These are phyloP conservation scores for Penicillium rolfsii DNA, from an alignment of 2,329 filamentous ascomycete species.

Conservation along the genomic window DNA sequence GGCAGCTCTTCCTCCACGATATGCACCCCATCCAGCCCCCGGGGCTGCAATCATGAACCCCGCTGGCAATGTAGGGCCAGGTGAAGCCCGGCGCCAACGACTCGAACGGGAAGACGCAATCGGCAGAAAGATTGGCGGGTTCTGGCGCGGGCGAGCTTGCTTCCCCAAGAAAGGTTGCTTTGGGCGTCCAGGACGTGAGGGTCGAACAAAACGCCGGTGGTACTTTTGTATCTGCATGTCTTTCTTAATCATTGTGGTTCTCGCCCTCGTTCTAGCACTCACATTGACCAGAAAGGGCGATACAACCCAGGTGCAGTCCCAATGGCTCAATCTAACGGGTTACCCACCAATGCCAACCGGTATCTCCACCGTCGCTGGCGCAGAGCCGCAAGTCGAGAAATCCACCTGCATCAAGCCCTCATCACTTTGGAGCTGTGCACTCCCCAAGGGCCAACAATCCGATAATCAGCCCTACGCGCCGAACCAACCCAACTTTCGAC, in stretches of 20 bases:
- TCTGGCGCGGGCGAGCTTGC: conserved; percentile 69
- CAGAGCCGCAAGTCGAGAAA: conserved; percentile 66
- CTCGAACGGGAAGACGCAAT: conserved; percentile 69
- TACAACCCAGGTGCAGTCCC: conserved; percentile 51
- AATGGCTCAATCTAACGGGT: conserved; percentile 82
- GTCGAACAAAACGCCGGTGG: conserved; percentile 64
- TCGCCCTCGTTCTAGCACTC: conserved; percentile 62
- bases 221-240: conserved; percentile 58
- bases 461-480: conserved; percentile 65
- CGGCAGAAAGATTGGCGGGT: conserved; percentile 60
- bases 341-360: conserved; percentile 88
- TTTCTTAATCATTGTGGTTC: conserved; percentile 59
- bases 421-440: conserved; percentile 81
- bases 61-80: conserved; percentile 35
- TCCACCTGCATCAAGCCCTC: conserved; percentile 71
- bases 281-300: conserved; percentile 56
- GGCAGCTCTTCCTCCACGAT: conserved; percentile 31
- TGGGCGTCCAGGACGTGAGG: conserved; percentile 65
- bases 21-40: conserved; percentile 31
- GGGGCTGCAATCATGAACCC: conserved; percentile 30
- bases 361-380: conserved; percentile 74
- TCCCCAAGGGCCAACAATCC: conserved; percentile 76
- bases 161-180: conserved; percentile 67
- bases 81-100: conserved; percentile 58
- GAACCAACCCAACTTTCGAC: conserved; percentile 75